Percentiles rank a stretch among this genome's conserved stretches.
Evolutionary conservation across 768 basidiomycete genomes (phyloP).

Genomic region (Paxillus rubicundulus): DNA sequence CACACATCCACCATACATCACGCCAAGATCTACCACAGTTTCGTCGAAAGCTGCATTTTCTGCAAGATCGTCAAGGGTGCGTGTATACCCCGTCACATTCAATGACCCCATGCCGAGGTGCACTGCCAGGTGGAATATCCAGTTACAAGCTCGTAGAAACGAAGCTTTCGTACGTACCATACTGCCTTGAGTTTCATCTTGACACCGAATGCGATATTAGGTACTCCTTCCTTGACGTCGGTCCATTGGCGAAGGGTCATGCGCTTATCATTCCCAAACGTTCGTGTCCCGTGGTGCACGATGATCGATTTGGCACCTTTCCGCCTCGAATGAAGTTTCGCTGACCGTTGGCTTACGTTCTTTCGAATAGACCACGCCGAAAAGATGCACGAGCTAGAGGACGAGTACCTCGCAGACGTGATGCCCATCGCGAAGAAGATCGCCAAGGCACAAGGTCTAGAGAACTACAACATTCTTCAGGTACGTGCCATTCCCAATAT

Average conservation of each 20-base stretch:
- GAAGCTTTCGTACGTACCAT: conserved; percentile 53
- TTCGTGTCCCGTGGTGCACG: conserved; percentile 27
- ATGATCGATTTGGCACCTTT: neutral
- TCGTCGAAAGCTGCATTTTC: conserved; percentile 74
- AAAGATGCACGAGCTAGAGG: conserved; percentile 86
- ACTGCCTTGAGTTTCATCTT: neutral
- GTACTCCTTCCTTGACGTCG: conserved; percentile 90
- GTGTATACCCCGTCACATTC: conserved; percentile 1
- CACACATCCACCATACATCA: neutral
- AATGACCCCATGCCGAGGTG: neutral
- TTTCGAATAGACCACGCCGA: conserved; percentile 66
- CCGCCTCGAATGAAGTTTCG: no score
- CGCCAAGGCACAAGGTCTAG: conserved; percentile 66
- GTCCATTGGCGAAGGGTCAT: conserved; percentile 87
- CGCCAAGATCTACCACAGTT: conserved; percentile 34
- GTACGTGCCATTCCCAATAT: conserved; percentile 22
- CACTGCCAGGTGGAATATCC: conserved; percentile 75
- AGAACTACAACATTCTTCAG: conserved; percentile 87
- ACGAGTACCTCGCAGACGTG: conserved; percentile 75
- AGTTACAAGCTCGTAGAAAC: conserved; percentile 84
- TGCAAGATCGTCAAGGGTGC: conserved; percentile 93
- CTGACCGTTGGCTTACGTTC: neutral
- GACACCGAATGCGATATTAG: conserved; percentile 33
- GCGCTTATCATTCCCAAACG: conserved; percentile 93
- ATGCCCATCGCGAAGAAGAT: conserved; percentile 87